Base-by-base conservation (phyloP, 1,284 basidiomycete genomes). In the Ganoderma leucocontextum region DNA sequence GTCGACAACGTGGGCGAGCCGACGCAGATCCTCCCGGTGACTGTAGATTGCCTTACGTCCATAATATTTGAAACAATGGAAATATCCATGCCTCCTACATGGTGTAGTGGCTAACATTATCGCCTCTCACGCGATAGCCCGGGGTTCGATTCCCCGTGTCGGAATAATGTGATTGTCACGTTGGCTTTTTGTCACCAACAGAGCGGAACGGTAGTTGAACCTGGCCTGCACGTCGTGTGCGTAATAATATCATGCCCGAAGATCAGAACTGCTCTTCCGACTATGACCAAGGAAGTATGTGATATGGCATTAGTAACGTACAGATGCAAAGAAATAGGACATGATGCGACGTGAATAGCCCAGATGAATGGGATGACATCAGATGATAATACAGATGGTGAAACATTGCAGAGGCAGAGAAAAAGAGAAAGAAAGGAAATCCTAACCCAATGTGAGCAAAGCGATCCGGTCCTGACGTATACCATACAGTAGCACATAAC, bases 401-500 rank as follows among this genome's bases (percentile, higher is more conserved):
- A 25, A 44, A 36, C 4, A n/a, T n/a, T 10, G 47, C 17, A 58
- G 13, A 9, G 29, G 2, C 29, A 29, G 29, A 8, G 38, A 19
- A n/a, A 22, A 8, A 22, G 8, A 60, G 9, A 60, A 39, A 39
- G 4, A 41, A 4, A 41, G 35, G 15, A 8, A 35, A 33, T 29
- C 58, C 62, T 70, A 72, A 35, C n/a, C 63, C 61, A 90, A 73
- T 72, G 80, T 80, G 73, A 93, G 82, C 49, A 94, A 78, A 73
- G 89, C 90, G 17, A 90, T 83, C 52, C 89, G 85, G 70, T 94
- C 93, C 70, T 94, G 92, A 63, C 87, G 84, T 17, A 91, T 87
- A 55, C 89, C 86, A 76, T 90, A 92, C 61, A 94, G 77, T 22
- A 94, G 77, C 15, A 94, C 73, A 75, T 89, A 92, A 8, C 81